Evolutionary conservation across 495 filamentous ascomycete genomes (phyloP).

Genomic region (Rusavskia elegans): DNA sequence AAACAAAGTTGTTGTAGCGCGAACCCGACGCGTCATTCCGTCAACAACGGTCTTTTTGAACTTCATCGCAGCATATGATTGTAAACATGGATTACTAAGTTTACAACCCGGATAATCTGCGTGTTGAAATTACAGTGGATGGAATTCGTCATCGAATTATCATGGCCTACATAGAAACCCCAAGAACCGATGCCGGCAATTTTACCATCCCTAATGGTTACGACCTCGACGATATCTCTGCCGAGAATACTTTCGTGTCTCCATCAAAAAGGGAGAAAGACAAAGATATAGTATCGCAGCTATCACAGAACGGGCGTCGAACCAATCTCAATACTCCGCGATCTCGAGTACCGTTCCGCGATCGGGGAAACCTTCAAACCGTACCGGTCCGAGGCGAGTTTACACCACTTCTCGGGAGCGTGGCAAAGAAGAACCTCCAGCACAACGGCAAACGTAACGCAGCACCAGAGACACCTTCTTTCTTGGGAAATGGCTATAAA

Average conservation of each 20-base stretch:
- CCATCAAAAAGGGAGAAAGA: conserved; percentile 57
- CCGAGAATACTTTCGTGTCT: conserved; percentile 71
- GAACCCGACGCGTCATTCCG: background rate
- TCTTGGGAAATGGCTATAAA: conserved; percentile 41
- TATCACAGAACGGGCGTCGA: conserved; percentile 39
- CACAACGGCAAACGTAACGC: conserved; percentile 36
- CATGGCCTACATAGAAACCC: conserved; percentile 53
- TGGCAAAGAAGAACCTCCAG: conserved; percentile 61
- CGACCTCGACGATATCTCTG: conserved; percentile 56
- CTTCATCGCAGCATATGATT: too few species aligned
- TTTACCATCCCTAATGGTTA: conserved; percentile 51
- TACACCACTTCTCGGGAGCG: conserved; percentile 83
- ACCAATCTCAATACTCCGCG: conserved; percentile 57
- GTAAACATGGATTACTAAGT: too few species aligned
- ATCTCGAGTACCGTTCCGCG: conserved; percentile 45
- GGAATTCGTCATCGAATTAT: too few species aligned
- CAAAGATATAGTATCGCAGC: conserved; percentile 44
- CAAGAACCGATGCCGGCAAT: conserved; percentile 63
- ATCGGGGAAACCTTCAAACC: conserved; percentile 46
- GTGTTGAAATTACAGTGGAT: too few species aligned
- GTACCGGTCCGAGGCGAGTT: conserved; percentile 61
- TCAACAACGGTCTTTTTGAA: background rate
- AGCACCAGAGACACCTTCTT: conserved; percentile 54
- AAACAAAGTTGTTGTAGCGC: background rate
- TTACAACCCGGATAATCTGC: too few species aligned